Conservation (phyloP, 129 eudicot genomes). For the Arctium lappa region DNA sequence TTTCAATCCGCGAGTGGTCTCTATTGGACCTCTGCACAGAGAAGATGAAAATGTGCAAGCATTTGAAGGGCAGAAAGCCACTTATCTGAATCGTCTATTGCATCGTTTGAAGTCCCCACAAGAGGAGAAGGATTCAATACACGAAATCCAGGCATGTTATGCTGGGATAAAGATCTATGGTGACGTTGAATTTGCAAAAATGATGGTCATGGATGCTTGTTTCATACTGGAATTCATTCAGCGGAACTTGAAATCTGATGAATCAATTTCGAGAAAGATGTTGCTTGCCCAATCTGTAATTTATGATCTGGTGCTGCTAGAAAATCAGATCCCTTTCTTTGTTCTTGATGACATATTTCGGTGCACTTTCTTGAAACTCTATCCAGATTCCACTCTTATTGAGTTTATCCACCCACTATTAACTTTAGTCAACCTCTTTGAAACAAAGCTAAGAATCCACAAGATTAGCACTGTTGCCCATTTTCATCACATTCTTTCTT, state of each 20-base stretch:
- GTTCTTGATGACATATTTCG: slow-evolving; percentile 6
- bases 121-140: background rate
- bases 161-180: background rate
- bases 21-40: slow-evolving; percentile 20
- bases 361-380: background rate
- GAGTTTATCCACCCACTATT: background rate
- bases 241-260: background rate
- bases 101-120: background rate
- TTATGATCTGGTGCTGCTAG: slow-evolving; percentile 6
- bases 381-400: background rate
- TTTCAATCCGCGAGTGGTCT: slow-evolving; percentile 15
- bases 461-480: background rate
- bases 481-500: slow-evolving; percentile 22
- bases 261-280: background rate
- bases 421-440: background rate
- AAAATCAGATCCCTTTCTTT: slow-evolving; percentile 17
- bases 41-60: slow-evolving; percentile 1
- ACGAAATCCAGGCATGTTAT: background rate
- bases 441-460: background rate
- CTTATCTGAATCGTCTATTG: background rate
- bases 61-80: background rate
- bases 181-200: background rate
- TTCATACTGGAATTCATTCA: slow-evolving; percentile 11
- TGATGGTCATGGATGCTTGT: slow-evolving; percentile 20
- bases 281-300: background rate